These are phyloP conservation scores for Trametopsis cervina DNA, from an alignment of 768 basidiomycete species.

Conservation along the genomic window DNA sequence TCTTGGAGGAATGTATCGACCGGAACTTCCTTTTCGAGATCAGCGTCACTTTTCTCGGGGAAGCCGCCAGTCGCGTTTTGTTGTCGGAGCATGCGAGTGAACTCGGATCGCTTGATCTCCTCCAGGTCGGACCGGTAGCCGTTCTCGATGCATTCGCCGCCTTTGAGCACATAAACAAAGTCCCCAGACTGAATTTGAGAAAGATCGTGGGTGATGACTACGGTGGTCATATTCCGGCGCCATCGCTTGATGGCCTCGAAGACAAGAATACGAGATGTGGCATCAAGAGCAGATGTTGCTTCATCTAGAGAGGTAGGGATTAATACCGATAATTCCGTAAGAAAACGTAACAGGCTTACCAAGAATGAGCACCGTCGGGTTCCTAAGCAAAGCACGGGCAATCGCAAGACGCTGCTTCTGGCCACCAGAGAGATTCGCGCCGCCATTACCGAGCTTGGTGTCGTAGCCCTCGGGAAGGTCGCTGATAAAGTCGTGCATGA, in stretches of 20 bases:
- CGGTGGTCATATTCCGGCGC: slow-evolving; percentile 76
- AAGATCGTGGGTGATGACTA: slow-evolving; percentile 95
- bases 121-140: slow-evolving; percentile 84
- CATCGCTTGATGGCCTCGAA: slow-evolving; percentile 66
- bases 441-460: slow-evolving; percentile 67
- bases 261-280: slow-evolving; percentile 79
- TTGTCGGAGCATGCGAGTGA: slow-evolving; percentile 56
- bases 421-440: slow-evolving; percentile 80
- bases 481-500: slow-evolving; percentile 81
- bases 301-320: slow-evolving; percentile 46
- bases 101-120: slow-evolving; percentile 48
- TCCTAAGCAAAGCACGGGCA: slow-evolving; percentile 76
- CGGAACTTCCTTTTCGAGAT: slow-evolving; percentile 30
- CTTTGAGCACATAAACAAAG: slow-evolving; percentile 89
- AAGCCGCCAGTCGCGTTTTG: slow-evolving; percentile 51
- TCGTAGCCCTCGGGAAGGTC: slow-evolving; percentile 89
- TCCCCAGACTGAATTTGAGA: slow-evolving; percentile 68
- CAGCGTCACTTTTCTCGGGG: slow-evolving; percentile 30
- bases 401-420: slow-evolving; percentile 89
- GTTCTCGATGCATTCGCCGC: slow-evolving; percentile 76
- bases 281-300: slow-evolving; percentile 80
- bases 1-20: slow-evolving; percentile 43
- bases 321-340: background rate
- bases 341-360: slow-evolving; percentile 44
- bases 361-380: slow-evolving; percentile 86